Evolutionary conservation across 176 grass and related monocot genomes (phyloP).

Genomic region (Avena atlantica): DNA sequence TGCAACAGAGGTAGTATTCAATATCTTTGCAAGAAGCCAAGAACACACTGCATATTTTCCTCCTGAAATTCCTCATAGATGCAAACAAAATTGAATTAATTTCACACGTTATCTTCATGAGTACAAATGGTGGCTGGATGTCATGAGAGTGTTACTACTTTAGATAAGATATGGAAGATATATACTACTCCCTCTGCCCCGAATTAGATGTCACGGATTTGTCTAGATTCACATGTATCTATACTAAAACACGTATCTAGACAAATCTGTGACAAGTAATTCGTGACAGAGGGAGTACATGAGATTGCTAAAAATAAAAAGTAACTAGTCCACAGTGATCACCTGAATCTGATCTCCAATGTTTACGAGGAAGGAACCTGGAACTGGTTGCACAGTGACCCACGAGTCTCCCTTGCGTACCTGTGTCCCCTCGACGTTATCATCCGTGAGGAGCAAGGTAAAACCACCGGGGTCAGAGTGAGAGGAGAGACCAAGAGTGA

Average conservation of each 20-base stretch:
- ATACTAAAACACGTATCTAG: no score
- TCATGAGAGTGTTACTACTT: neutral
- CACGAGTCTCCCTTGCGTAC: slow-evolving; percentile 63
- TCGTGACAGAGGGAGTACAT: neutral
- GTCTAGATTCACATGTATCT: no score
- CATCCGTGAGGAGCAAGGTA: slow-evolving; percentile 69
- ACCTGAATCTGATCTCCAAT: slow-evolving; percentile 80
- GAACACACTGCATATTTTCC: neutral
- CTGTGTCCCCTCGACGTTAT: slow-evolving; percentile 63
- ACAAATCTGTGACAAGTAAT: no score
- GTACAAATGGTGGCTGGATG: neutral
- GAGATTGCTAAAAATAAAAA: neutral
- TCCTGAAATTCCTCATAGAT: neutral
- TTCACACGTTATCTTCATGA: slow-evolving; percentile 3
- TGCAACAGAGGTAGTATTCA: no score
- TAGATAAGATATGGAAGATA: slow-evolving; percentile 1
- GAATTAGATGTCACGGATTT: no score
- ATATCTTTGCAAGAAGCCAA: slow-evolving; percentile 1
- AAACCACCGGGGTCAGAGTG: slow-evolving; percentile 79
- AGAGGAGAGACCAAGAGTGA: slow-evolving; percentile 68
- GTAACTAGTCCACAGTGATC: slow-evolving; percentile 18
- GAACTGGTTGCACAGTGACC: slow-evolving; percentile 58
- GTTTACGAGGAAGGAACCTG: slow-evolving; percentile 64
- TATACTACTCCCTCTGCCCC: neutral
- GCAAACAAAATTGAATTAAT: neutral